Evolutionary conservation across 2,329 filamentous ascomycete genomes (phyloP), one percentile per base, ranked within the genome.

Genomic region (Verticillium dahliae): DNA sequence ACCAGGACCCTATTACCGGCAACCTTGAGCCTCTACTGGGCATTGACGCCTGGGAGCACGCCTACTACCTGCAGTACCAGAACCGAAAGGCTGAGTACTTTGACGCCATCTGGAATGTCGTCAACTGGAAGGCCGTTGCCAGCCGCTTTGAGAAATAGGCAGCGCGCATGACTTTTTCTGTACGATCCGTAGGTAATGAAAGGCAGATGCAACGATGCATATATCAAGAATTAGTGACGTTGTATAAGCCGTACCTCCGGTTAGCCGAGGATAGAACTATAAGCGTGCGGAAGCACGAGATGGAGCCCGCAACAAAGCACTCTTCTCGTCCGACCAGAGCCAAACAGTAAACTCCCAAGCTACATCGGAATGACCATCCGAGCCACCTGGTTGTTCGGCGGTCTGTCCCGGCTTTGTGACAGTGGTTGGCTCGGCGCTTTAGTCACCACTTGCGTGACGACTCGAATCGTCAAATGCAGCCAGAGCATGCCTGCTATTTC

Each of bases 81-180:
- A 97, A 97, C 84, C 89, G 92, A 77, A 97, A 97, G 87, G 92
- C 90, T 62, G 92, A 97, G 81, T 97, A 97, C 83, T 97, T 97
- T 78, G 85, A 85, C 70, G 91, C 91, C 62, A 90, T 97, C 74
- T 97, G 93, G 93, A 91, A 96, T 69, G 92, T 97, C 58, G 81
- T 97, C 76, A 97, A 97, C 87, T 97, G 93, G 93, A 92, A 92
- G 85, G 86, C 90, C 37, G 93, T 92, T 55, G 88, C 90, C 75
- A 86, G 88, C 82, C 86, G 91, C 67, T 92, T 91, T 72, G 78
- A 79, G 68, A 79, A 81, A 65, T 76, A 81, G 74, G 39, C 45
- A 22, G 45, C 45, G 13, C 18, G 2, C 22, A 15, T 50, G 4
- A 3, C 9, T 6, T 50, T 38, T 38, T 22, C 33, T 60, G 27